Conservation (phyloP, 495 filamentous ascomycete genomes). For the Entonaema liquescens region DNA sequence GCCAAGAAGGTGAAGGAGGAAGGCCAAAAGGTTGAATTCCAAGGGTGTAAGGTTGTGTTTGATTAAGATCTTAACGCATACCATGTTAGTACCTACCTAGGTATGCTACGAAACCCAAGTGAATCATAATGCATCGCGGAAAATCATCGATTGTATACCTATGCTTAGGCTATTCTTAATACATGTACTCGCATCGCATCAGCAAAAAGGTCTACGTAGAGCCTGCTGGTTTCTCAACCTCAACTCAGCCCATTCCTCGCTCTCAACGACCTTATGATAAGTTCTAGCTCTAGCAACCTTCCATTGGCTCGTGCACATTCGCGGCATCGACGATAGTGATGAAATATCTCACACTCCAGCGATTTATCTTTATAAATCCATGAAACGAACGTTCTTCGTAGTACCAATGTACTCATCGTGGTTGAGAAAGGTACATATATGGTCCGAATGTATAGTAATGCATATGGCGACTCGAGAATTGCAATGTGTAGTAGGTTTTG, state of each 20-base stretch:
- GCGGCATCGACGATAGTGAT: not conserved
- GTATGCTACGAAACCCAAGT: not conserved
- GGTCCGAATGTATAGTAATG: too few species aligned
- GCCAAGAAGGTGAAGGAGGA: conserved; percentile 84
- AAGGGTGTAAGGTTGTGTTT: conserved; percentile 92
- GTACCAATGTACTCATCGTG: not conserved
- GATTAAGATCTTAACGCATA: conserved; percentile 61
- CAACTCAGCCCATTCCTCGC: not conserved
- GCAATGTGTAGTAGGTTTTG: not conserved
- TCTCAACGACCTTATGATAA: not conserved
- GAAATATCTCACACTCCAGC: not conserved
- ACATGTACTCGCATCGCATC: not conserved
- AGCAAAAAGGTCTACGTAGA: not conserved
- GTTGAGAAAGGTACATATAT: not conserved
- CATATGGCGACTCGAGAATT: too few species aligned
- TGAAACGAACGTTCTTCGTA: not conserved
- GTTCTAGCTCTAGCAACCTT: not conserved
- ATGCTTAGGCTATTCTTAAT: not conserved
- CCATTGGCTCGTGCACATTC: not conserved
- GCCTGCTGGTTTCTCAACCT: not conserved
- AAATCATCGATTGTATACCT: conserved; percentile 14
- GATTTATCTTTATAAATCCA: not conserved
- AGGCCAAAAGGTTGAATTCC: conserved; percentile 68
- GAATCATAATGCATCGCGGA: not conserved
- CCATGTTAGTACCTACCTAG: conserved; percentile 3